Percentiles rank a stretch among this genome's conserved stretches.
Evolutionary conservation across 2,329 filamentous ascomycete species (phyloP).

Genomic region (Westerdykella ornata): DNA sequence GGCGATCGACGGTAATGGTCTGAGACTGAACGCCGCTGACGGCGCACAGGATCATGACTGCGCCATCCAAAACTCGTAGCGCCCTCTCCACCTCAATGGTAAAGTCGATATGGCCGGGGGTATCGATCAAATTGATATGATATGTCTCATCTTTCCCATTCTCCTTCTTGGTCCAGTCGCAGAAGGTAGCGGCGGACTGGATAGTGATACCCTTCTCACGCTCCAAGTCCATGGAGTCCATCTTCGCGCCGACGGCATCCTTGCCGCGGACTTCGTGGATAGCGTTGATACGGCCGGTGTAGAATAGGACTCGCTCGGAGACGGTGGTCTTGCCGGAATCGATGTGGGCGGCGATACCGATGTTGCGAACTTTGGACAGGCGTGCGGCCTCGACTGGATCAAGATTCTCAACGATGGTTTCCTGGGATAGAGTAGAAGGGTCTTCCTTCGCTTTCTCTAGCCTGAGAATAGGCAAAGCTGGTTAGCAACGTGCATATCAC

Average conservation of each 20-base stretch:
- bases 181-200: constrained; percentile 95
- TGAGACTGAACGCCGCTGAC: constrained; percentile 96
- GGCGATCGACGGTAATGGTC: constrained; percentile 94
- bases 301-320: constrained; percentile 95
- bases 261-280: constrained; percentile 96
- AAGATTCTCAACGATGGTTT: constrained; percentile 71
- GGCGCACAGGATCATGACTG: constrained; percentile 96
- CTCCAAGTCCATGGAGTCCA: constrained; percentile 99
- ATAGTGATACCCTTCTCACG: constrained; percentile 98
- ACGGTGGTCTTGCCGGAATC: constrained; percentile 97
- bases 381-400: constrained; percentile 70
- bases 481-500: background rate
- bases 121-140: constrained; percentile 98
- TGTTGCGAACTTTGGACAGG: constrained; percentile 80
- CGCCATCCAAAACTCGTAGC: constrained; percentile 87
- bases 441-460: constrained; percentile 52
- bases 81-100: constrained; percentile 98
- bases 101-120: constrained; percentile 97
- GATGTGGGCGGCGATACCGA: constrained; percentile 98
- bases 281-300: constrained; percentile 91
- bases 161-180: constrained; percentile 82
- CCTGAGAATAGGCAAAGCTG: constrained; percentile 10
- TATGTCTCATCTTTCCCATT: constrained; percentile 82
- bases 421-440: constrained; percentile 52
- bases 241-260: constrained; percentile 94